These are phyloP conservation scores for Stromatinia cepivora DNA, from an alignment of 2,329 filamentous ascomycete genomes.

Conservation along the genomic window DNA sequence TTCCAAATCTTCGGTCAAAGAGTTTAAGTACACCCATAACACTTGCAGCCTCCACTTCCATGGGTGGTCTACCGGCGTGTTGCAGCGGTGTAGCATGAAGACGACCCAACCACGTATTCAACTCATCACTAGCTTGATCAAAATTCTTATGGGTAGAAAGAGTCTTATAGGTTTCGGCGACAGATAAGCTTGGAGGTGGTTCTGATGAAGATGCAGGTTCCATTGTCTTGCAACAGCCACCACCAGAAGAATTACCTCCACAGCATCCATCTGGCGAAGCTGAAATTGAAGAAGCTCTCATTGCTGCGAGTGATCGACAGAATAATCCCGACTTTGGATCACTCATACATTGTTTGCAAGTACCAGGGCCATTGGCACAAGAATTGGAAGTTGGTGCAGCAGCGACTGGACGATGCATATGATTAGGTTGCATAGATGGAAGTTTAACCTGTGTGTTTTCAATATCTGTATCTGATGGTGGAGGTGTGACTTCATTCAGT, in stretches of 20 bases:
- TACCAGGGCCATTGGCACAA: constrained; percentile 65
- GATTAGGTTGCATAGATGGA: constrained; percentile 46
- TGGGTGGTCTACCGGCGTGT: constrained; percentile 52
- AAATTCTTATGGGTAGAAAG: constrained; percentile 76
- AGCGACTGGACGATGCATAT: constrained; percentile 39
- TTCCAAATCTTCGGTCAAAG: constrained; percentile 73
- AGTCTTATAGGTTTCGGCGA: constrained; percentile 77
- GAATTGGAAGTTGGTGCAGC: constrained; percentile 32
- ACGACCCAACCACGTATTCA: constrained; percentile 74
- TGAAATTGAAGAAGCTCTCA: constrained; percentile 36
- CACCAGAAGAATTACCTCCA: constrained; percentile 58
- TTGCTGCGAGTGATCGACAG: constrained; percentile 77
- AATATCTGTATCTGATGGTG: constrained; percentile 55
- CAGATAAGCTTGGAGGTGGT: constrained; percentile 58
- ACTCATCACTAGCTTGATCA: constrained; percentile 69
- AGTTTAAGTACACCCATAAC: constrained; percentile 84
- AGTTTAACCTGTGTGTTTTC: constrained; percentile 61
- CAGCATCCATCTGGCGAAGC: constrained; percentile 56
- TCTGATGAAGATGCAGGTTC: constrained; percentile 36
- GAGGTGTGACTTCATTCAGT: constrained; percentile 52
- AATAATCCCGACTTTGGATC: constrained; percentile 81
- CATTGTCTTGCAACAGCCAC: constrained; percentile 61
- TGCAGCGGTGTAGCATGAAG: constrained; percentile 57
- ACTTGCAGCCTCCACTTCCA: constrained; percentile 79
- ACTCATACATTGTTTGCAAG: constrained; percentile 73